Conservation (phyloP, 257 asterid species). For the Gynochthodes officinalis region DNA sequence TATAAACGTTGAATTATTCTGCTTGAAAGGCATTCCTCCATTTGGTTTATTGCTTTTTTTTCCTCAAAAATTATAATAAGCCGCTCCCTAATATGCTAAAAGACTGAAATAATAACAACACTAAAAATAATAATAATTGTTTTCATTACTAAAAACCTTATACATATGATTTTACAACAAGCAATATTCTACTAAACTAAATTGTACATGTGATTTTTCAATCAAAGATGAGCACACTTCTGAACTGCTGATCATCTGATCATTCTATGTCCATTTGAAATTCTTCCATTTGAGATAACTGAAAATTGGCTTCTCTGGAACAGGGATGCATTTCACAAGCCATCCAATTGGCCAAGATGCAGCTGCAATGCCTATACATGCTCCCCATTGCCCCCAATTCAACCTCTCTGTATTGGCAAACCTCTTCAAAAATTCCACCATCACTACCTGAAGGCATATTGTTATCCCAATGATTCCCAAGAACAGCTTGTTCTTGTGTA, state of each 20-base stretch:
- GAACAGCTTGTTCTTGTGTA: conserved; percentile 46
- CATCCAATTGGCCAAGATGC: conserved; percentile 56
- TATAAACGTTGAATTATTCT: too few species aligned
- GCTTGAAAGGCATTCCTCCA: too few species aligned
- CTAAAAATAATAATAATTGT: too few species aligned
- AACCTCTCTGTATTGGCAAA: conserved; percentile 61
- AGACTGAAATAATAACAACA: too few species aligned
- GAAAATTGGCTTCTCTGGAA: conserved; percentile 29
- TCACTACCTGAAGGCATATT: conserved; percentile 45
- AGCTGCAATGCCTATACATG: conserved; percentile 46
- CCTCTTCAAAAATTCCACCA: conserved; percentile 63
- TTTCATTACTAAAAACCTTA: too few species aligned
- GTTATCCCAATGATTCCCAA: conserved; percentile 55
- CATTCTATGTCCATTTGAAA: conserved; percentile 1
- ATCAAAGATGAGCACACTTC: background rate
- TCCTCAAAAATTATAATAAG: too few species aligned
- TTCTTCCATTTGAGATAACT: conserved; percentile 6
- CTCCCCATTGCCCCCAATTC: conserved; percentile 58
- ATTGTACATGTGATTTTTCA: background rate
- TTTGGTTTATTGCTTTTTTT: too few species aligned
- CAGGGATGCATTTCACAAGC: conserved; percentile 41
- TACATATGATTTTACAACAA: too few species aligned
- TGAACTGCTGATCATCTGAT: background rate
- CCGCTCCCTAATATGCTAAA: too few species aligned
- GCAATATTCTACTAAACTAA: too few species aligned